These are phyloP conservation scores for Ettlia oleoabundans DNA, from an alignment of 139 green algal genomes.

Conservation along the genomic window DNA sequence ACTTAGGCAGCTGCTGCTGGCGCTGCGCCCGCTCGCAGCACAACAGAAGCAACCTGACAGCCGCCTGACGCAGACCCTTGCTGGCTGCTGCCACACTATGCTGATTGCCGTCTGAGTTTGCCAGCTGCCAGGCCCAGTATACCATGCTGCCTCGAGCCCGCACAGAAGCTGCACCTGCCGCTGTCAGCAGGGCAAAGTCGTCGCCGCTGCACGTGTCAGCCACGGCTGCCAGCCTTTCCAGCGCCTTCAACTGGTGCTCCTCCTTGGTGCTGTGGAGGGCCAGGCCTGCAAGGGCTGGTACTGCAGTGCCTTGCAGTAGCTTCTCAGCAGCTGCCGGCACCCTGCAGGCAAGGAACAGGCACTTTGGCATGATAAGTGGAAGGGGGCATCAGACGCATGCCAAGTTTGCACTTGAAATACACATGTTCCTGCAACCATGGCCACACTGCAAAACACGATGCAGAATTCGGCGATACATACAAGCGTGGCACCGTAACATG, in stretches of 20 bases:
- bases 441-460: too few species aligned
- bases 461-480: neutral
- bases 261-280: neutral
- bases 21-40: slow-evolving; percentile 22
- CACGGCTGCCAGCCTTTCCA: slow-evolving; percentile 20
- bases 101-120: neutral
- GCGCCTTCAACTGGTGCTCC: neutral
- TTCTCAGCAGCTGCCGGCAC: slow-evolving; percentile 3
- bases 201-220: slow-evolving; percentile 36
- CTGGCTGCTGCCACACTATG: neutral
- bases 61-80: neutral
- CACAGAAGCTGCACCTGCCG: too few species aligned
- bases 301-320: slow-evolving; percentile 3
- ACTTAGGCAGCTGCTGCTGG: slow-evolving; percentile 6
- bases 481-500: neutral
- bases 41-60: slow-evolving; percentile 8
- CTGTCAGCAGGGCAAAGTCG: slow-evolving; percentile 28
- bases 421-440: too few species aligned
- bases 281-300: neutral
- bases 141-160: slow-evolving; percentile 10
- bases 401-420: too few species aligned
- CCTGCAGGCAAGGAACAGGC: too few species aligned
- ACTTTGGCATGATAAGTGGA: too few species aligned
- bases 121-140: slow-evolving; percentile 9
- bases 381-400: too few species aligned